Evolutionary conservation across 352 stramenopile genomes (phyloP).

Genomic region (Phytopythium boreale): DNA sequence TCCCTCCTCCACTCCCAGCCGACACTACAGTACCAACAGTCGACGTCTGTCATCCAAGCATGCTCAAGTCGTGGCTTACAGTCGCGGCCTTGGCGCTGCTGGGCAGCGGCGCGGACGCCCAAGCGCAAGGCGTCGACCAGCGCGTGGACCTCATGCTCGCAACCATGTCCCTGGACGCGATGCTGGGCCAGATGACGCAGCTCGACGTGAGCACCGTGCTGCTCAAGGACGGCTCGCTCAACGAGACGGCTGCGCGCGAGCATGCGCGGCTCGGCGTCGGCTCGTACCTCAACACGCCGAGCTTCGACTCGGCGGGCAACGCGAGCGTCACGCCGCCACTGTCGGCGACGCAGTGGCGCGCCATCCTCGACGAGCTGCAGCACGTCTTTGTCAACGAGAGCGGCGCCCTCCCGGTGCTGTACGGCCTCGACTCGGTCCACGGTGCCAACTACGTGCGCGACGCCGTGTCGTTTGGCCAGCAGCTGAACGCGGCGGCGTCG

Average conservation of each 20-base stretch:
- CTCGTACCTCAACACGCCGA: slow-evolving; percentile 86
- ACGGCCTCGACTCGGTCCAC: slow-evolving; percentile 90
- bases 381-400: slow-evolving; percentile 59
- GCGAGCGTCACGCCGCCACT: not conserved
- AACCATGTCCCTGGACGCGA: slow-evolving; percentile 22
- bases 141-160: slow-evolving; percentile 21
- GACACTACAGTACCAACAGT: not conserved
- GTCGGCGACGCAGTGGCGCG: slow-evolving; percentile 53
- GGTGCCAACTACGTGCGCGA: slow-evolving; percentile 86
- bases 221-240: slow-evolving; percentile 54
- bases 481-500: slow-evolving; percentile 85
- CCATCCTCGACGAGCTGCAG: slow-evolving; percentile 75
- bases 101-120: not conserved
- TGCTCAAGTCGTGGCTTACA: not conserved
- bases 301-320: slow-evolving; percentile 18
- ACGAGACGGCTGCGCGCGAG: slow-evolving; percentile 52
- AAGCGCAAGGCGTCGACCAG: slow-evolving; percentile 7
- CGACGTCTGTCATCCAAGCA: not conserved
- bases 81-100: not conserved
- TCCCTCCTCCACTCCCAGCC: not conserved
- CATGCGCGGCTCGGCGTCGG: slow-evolving; percentile 83
- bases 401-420: slow-evolving; percentile 65
- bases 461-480: slow-evolving; percentile 85
- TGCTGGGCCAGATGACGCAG: slow-evolving; percentile 91
- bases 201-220: slow-evolving; percentile 86